Evolutionary conservation across 108 stramenopile genomes (phyloP), one percentile per base, ranked within the genome.

Genomic region (Cylindrotheca fusiformis): DNA sequence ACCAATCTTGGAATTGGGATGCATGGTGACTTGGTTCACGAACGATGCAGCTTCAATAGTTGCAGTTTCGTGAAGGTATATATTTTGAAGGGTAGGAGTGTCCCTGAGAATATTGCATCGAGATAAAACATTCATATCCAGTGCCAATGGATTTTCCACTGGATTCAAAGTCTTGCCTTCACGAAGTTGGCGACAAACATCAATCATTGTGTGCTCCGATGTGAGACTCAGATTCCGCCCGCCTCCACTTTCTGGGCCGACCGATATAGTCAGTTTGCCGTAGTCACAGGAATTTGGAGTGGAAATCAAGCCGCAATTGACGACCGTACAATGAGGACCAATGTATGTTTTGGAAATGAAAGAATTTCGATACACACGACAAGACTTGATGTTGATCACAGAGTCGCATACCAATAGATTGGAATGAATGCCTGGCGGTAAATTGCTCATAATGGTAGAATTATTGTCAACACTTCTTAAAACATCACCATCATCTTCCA

Each of bases 221-320:
- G 60, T 69, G 6, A 80, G 58, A 28, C 60, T 46, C 12, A 86
- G 56, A 0, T 62, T 6, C 24, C 88, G 57, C 2, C 82, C 88
- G 22, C 91, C 88, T 48, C 91, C 91, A 55, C 79, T 76, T 70
- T 93, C 91, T 18, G 91, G 81, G 19, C 91, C 91, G 14, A 93
- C 73, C 19, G 83, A 51, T 31, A 93, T 65, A n/a, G 60, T 63
- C 61, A 91, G 57, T 30, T 36, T 47, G 46, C 82, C 82, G 51
- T 69, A 58, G 27, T 22, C 4, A 50, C 73, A 55, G 50, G 60
- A 68, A 26, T 68, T 67, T 18, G 46, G 18, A 20, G 68, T 29
- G 1, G 64, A 67, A 10, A 93, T 49, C 8, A 77, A 36, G 18
- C 91, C 88, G 63, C 84, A 85, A 27, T 83, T 71, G 26, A 88